These are phyloP conservation scores for Myxozyma vanderwaltii DNA, from an alignment of 805 yeast genomes.

Conservation along the genomic window DNA sequence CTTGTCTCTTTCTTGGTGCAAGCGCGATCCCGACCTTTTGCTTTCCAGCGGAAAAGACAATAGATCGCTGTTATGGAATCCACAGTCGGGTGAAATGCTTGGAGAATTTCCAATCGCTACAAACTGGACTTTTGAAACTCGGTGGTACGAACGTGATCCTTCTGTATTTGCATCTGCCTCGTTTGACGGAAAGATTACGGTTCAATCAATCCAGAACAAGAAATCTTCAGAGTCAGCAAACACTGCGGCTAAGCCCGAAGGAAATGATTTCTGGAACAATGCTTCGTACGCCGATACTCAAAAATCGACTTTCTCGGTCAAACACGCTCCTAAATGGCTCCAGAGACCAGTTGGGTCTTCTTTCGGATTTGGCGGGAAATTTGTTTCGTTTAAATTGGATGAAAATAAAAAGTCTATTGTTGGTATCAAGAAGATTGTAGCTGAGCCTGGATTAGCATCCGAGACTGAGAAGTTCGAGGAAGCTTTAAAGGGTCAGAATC, in stretches of 20 bases:
- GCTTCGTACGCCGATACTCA: slow-evolving; percentile 45
- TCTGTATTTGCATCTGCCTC: slow-evolving; percentile 81
- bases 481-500: slow-evolving; percentile 62
- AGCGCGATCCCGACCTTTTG: slow-evolving; percentile 72
- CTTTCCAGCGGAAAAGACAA: slow-evolving; percentile 94
- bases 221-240: slow-evolving; percentile 38
- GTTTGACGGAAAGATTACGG: slow-evolving; percentile 36
- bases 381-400: slow-evolving; percentile 46
- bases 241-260: slow-evolving; percentile 46
- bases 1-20: slow-evolving; percentile 90
- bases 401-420: slow-evolving; percentile 36
- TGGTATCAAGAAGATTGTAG: slow-evolving; percentile 48
- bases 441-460: slow-evolving; percentile 41
- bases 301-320: slow-evolving; percentile 65
- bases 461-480: slow-evolving; percentile 48
- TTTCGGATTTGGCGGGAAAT: slow-evolving; percentile 93
- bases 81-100: slow-evolving; percentile 65
- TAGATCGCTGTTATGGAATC: slow-evolving; percentile 87
- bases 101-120: slow-evolving; percentile 90
- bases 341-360: slow-evolving; percentile 69
- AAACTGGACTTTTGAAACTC: slow-evolving; percentile 89
- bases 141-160: slow-evolving; percentile 85
- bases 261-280: slow-evolving; percentile 81
- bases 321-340: slow-evolving; percentile 91
- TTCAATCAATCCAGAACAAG: slow-evolving; percentile 89